Evolutionary conservation across 352 stramenopile species (phyloP).

Genomic region (Phytophthora litchii): DNA sequence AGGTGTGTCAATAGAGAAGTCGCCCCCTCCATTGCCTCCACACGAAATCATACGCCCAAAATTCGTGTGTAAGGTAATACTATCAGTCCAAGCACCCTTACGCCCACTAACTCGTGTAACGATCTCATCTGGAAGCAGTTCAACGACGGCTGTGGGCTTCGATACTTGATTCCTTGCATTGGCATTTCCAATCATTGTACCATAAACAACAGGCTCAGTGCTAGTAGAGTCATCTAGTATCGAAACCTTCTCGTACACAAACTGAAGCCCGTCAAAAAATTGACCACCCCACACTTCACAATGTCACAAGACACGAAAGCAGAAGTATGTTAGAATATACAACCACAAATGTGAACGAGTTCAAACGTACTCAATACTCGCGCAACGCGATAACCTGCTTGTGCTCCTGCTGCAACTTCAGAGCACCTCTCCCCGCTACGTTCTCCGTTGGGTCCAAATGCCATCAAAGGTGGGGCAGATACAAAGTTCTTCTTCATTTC

Average conservation of each 20-base stretch:
- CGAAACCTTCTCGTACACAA: conserved; percentile 50
- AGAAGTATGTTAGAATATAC: conserved; percentile 1
- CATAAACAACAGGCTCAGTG: conserved; percentile 11
- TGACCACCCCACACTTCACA: conserved; percentile 72
- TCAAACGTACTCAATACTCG: conserved; percentile 57
- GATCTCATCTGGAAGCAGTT: conserved; percentile 55
- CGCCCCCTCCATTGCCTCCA: conserved; percentile 62
- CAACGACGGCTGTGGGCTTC: conserved; percentile 41
- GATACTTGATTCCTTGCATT: conserved; percentile 34
- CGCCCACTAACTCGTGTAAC: conserved; percentile 56
- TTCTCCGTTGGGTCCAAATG: conserved; percentile 42
- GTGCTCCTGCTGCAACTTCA: conserved; percentile 33
- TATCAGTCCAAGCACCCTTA: conserved; percentile 81
- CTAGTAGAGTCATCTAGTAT: background rate
- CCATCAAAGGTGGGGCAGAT: conserved; percentile 45
- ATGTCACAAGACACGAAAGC: conserved; percentile 3
- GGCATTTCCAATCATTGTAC: conserved; percentile 60
- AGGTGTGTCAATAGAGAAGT: conserved; percentile 50
- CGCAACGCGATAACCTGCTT: conserved; percentile 61
- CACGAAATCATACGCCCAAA: conserved; percentile 62
- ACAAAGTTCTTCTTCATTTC: conserved; percentile 57
- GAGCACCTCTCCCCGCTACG: conserved; percentile 34
- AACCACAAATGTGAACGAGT: background rate
- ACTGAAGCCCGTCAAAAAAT: conserved; percentile 75
- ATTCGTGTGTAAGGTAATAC: conserved; percentile 64